Evolutionary conservation across 2,329 filamentous ascomycete species (phyloP).

Genomic region (Fusarium chuoi): DNA sequence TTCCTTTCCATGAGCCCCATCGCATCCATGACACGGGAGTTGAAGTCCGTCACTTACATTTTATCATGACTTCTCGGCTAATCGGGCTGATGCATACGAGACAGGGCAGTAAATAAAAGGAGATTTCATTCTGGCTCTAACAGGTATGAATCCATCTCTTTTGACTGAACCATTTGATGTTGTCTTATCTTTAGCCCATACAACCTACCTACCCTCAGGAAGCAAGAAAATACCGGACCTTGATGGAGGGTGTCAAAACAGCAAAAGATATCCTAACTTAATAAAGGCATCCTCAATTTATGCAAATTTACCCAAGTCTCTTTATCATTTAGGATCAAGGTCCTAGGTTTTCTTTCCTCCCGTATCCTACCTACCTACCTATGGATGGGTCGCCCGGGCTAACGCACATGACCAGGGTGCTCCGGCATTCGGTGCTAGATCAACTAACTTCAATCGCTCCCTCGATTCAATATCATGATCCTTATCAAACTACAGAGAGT

Average conservation of each 20-base stretch:
- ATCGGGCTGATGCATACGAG: background rate
- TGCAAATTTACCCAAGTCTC: too few species aligned
- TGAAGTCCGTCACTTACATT: slow-evolving; percentile 7
- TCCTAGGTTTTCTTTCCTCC: too few species aligned
- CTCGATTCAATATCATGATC: slow-evolving; percentile 3
- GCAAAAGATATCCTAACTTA: too few species aligned
- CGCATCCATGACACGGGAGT: background rate
- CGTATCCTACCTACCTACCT: too few species aligned
- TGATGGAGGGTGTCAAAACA: too few species aligned
- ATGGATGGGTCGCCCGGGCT: slow-evolving; percentile 8
- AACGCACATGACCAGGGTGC: slow-evolving; percentile 24
- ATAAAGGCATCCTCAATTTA: too few species aligned
- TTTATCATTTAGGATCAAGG: too few species aligned
- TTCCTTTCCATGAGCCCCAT: background rate
- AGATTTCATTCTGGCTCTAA: background rate
- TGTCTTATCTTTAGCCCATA: background rate
- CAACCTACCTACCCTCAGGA: background rate
- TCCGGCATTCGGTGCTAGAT: slow-evolving; percentile 7
- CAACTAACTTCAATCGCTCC: slow-evolving; percentile 6
- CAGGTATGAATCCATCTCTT: background rate
- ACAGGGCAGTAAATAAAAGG: background rate
- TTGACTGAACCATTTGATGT: background rate
- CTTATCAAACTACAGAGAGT: background rate
- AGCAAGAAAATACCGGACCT: too few species aligned
- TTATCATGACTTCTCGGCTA: background rate